Evolutionary conservation across 2,329 filamentous ascomycete genomes (phyloP).

Genomic region (Ophiostoma novo-ulmi): DNA sequence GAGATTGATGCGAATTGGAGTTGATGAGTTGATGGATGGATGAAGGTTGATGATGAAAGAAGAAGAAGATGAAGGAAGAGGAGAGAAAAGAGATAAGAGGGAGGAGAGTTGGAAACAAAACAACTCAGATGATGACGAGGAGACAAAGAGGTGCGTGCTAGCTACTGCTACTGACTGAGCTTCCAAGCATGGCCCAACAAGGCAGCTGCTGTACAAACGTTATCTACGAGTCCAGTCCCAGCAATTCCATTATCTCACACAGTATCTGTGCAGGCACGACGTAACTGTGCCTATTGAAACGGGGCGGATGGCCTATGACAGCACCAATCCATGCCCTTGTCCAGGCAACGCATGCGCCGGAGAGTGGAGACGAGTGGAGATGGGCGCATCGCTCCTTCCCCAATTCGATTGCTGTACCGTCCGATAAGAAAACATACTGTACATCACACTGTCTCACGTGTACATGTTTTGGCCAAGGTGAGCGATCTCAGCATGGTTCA

Average conservation of each 20-base stretch:
- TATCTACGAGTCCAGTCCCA: conserved; percentile 7
- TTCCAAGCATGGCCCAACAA: conserved; percentile 17
- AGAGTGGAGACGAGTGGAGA: conserved; percentile 17
- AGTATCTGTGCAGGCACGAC: conserved; percentile 7
- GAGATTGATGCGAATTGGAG: not conserved
- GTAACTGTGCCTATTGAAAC: conserved; percentile 23
- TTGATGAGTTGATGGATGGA: conserved; percentile 6
- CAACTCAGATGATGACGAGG: conserved; percentile 1
- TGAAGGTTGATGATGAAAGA: conserved; percentile 13
- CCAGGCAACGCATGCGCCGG: conserved; percentile 25
- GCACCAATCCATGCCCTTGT: conserved; percentile 19
- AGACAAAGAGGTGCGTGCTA: conserved; percentile 24
- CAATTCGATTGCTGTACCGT: conserved; percentile 3
- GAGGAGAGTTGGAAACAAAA: conserved; percentile 6
- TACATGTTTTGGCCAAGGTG: not conserved
- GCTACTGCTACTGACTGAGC: not conserved
- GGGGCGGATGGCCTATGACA: conserved; percentile 21
- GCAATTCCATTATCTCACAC: conserved; percentile 5
- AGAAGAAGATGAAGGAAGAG: not conserved
- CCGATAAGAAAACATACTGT: not conserved
- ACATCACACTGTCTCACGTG: conserved; percentile 1
- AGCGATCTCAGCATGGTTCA: not conserved
- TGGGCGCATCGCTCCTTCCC: not conserved
- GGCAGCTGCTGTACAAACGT: conserved; percentile 21
- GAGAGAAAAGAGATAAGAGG: not conserved